Evolutionary conservation across 2,329 filamentous ascomycete genomes (phyloP), one percentile per base, ranked within the genome.

Genomic region (Pestalotiopsis sp.): DNA sequence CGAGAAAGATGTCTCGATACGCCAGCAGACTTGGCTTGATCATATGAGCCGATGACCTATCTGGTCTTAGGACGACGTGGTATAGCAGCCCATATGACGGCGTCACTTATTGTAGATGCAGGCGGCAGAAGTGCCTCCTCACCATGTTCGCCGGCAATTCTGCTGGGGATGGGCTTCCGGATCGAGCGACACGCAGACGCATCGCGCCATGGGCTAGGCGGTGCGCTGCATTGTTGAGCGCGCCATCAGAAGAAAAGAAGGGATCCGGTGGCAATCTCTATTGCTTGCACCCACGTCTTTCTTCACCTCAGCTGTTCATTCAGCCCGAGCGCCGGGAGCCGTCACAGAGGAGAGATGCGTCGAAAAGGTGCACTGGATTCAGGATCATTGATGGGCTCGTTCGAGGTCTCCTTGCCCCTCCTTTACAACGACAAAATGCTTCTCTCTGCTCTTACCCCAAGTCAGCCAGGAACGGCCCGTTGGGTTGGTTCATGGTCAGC

Each of bases 391-490:
- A 36, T 36, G 31, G 31, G 31, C 31, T 36, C 7, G 31, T 36
- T 9, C 31, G 31, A 36, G 7, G 7, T 36, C 31, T 36, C 31
- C 31, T 9, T 36, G 31, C 31, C 31, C 31, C 31, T 36, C 31
- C 31, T 36, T 31, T 9, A 36, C 31, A 36, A 36, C 31, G 31
- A 36, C 31, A 7, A 36, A 36, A 59, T 27, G 23, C 57, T 31
- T 36, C 57, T 36, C 27, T 23, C 13, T 36, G 17, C 41, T 36
- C 27, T 27, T 27, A 20, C 59, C 17, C 27, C 25, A 36, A 23
- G 23, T 2, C 14, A n/a, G 56, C 59, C 59, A 62, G 59, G 59
- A 62, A 62, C 59, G 59, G 59, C 59, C 59, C 59, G 59, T 62
- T 62, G 59, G 59, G 59, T 41, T 62, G 59, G 59, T 27, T 25